Conservation (phyloP, 2,329 filamentous ascomycete genomes). For the Endoconidiophora laricicola region DNA sequence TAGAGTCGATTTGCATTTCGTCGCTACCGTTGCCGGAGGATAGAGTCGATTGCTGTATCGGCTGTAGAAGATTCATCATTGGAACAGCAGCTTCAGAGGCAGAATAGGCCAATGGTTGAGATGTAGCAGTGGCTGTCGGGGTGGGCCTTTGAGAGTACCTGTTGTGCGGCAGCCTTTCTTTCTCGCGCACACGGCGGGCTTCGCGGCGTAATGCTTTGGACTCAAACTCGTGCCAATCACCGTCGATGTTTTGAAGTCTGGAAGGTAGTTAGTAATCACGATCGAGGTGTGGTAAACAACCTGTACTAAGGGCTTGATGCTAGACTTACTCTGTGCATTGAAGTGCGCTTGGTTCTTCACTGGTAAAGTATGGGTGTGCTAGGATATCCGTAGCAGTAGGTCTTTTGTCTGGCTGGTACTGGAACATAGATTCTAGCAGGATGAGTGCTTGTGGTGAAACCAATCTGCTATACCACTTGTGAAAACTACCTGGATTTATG, state of each 20-base stretch:
- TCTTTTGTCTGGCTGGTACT: constrained; percentile 69
- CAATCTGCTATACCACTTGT: constrained; percentile 62
- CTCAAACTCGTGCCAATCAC: constrained; percentile 98
- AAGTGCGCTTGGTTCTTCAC: constrained; percentile 58
- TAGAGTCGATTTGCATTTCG: constrained; percentile 16
- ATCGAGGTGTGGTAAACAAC: background rate
- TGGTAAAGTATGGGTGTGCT: constrained; percentile 72
- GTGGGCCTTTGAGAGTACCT: background rate
- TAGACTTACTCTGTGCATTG: constrained; percentile 64
- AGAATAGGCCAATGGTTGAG: background rate
- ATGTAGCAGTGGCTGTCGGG: background rate
- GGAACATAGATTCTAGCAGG: constrained; percentile 68
- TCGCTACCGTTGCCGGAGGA: background rate
- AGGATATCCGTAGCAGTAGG: constrained; percentile 74
- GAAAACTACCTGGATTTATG: constrained; percentile 57
- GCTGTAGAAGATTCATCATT: background rate
- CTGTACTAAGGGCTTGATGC: background rate
- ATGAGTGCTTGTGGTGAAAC: constrained; percentile 71
- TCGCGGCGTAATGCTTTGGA: constrained; percentile 87
- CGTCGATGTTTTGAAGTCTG: constrained; percentile 63
- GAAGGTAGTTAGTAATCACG: constrained; percentile 18
- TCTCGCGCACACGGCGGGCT: constrained; percentile 45
- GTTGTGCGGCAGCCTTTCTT: too few relatives aligned
- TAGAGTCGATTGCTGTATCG: constrained; percentile 12
- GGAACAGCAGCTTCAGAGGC: background rate